phyloP scores from a whole-genome alignment of 768 basidiomycete species.

The Baorangia bicolor region DNA sequence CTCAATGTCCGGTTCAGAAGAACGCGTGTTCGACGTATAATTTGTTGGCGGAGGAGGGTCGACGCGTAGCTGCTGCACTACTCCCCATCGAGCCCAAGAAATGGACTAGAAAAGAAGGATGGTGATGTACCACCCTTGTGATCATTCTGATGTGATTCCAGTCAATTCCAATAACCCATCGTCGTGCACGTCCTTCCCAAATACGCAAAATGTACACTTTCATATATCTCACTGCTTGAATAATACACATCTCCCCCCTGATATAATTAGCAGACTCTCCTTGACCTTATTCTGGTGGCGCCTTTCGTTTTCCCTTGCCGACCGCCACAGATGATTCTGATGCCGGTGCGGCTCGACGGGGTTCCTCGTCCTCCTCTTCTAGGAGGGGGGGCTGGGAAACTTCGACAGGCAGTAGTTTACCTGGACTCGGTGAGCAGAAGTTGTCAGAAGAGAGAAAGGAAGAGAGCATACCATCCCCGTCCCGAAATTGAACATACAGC shows the following conservation, averaged over 20 bases:
- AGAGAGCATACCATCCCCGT: slow-evolving; percentile 48
- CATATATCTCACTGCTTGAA: slow-evolving; percentile 3
- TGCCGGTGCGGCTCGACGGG: slow-evolving; percentile 26
- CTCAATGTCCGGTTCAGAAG: slow-evolving; percentile 43
- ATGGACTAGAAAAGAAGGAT: slow-evolving; percentile 43
- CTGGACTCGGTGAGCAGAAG: slow-evolving; percentile 33
- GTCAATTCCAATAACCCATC: not conserved
- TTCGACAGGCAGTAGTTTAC: slow-evolving; percentile 57
- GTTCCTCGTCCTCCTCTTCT: slow-evolving; percentile 60
- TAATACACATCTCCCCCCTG: slow-evolving; percentile 4
- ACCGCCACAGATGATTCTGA: slow-evolving; percentile 26
- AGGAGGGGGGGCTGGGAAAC: slow-evolving; percentile 56
- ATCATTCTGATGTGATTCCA: not conserved
- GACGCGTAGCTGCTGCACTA: slow-evolving; percentile 89
- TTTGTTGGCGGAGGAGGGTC: slow-evolving; percentile 87
- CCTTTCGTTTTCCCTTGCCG: slow-evolving; percentile 66
- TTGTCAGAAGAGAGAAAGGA: not conserved
- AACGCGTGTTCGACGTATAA: slow-evolving; percentile 98
- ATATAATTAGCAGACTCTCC: not conserved
- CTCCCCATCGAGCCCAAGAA: slow-evolving; percentile 57
- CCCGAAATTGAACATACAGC: slow-evolving; percentile 66
- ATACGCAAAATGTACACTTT: slow-evolving; percentile 16
- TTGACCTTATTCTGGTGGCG: slow-evolving; percentile 30
- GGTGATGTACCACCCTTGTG: not conserved
- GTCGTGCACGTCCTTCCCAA: not conserved